Evolutionary conservation across 345 rosid genomes (phyloP).

Genomic region (Pugionium cornutum): DNA sequence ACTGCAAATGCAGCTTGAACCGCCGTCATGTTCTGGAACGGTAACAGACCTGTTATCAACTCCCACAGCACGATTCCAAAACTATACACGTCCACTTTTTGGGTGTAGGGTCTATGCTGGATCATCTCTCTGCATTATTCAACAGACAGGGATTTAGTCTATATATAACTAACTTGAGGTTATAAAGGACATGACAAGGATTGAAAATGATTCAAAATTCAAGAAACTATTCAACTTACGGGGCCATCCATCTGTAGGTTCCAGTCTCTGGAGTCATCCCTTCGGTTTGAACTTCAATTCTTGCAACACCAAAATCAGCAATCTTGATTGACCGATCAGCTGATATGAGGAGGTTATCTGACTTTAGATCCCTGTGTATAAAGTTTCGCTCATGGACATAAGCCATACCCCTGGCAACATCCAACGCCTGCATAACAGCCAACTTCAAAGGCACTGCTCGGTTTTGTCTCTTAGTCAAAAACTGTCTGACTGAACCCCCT

Average conservation of each 20-base stretch:
- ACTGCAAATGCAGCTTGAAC: conserved; percentile 46
- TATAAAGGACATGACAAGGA: no score
- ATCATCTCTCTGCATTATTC: conserved; percentile 51
- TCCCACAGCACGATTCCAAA: conserved; percentile 60
- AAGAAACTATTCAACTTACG: conserved; percentile 38
- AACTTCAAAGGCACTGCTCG: conserved; percentile 47
- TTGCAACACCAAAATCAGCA: conserved; percentile 53
- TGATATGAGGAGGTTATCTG: conserved; percentile 47
- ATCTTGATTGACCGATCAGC: conserved; percentile 47
- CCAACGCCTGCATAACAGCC: conserved; percentile 47
- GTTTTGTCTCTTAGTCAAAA: conserved; percentile 38
- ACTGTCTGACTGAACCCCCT: conserved; percentile 45
- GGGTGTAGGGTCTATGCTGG: conserved; percentile 54
- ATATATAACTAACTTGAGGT: not conserved
- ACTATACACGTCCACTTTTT: conserved; percentile 55
- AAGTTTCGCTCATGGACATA: conserved; percentile 46
- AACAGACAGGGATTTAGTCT: not conserved
- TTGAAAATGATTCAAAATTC: not conserved
- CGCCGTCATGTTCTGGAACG: conserved; percentile 46
- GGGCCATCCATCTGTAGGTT: conserved; percentile 54
- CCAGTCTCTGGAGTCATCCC: conserved; percentile 53
- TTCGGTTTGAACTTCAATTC: conserved; percentile 45
- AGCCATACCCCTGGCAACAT: conserved; percentile 53
- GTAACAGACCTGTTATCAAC: conserved; percentile 44
- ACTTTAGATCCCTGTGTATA: conserved; percentile 51